Percentiles rank a stretch among this genome's conserved stretches.
These are phyloP conservation scores for Colletotrichum acutatum DNA, from an alignment of 2,329 filamentous ascomycete genomes.

Conservation along the genomic window DNA sequence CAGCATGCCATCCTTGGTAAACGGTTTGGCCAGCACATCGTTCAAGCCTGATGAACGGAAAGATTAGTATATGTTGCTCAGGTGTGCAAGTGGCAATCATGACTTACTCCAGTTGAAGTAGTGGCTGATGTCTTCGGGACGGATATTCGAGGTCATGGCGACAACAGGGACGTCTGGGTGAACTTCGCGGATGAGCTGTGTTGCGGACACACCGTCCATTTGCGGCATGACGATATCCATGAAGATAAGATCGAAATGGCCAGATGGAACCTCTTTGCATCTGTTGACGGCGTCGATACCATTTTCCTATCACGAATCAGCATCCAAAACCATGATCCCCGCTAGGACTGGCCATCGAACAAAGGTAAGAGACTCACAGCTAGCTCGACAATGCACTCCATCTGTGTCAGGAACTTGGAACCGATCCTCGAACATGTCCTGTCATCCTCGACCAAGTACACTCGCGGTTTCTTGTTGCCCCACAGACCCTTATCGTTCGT, in stretches of 20 bases:
- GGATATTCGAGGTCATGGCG: conserved; percentile 98
- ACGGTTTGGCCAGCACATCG: conserved; percentile 95
- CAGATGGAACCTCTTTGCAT: conserved; percentile 64
- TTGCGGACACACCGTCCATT: conserved; percentile 93
- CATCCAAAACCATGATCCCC: background rate
- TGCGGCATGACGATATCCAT: conserved; percentile 99
- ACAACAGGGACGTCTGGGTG: conserved; percentile 87
- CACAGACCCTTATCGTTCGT: conserved; percentile 58
- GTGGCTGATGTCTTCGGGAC: conserved; percentile 94
- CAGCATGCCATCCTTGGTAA: conserved; percentile 88
- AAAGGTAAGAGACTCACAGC: conserved; percentile 62
- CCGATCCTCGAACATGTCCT: conserved; percentile 75
- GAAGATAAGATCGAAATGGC: conserved; percentile 75
- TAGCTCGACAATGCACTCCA: conserved; percentile 75
- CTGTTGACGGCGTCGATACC: conserved; percentile 93
- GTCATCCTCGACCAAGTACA: conserved; percentile 90
- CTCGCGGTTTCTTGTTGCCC: conserved; percentile 75
- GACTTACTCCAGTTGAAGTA: conserved; percentile 75
- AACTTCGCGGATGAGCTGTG: conserved; percentile 90
- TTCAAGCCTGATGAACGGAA: conserved; percentile 81
- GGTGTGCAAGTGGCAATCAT: background rate
- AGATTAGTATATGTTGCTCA: conserved; percentile 22
- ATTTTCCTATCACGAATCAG: conserved; percentile 59
- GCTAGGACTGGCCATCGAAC: background rate
- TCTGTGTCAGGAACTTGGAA: conserved; percentile 72